Evolutionary conservation across 768 basidiomycete genomes (phyloP), one percentile per base, ranked within the genome.

Genomic region (Clavulina sp.): DNA sequence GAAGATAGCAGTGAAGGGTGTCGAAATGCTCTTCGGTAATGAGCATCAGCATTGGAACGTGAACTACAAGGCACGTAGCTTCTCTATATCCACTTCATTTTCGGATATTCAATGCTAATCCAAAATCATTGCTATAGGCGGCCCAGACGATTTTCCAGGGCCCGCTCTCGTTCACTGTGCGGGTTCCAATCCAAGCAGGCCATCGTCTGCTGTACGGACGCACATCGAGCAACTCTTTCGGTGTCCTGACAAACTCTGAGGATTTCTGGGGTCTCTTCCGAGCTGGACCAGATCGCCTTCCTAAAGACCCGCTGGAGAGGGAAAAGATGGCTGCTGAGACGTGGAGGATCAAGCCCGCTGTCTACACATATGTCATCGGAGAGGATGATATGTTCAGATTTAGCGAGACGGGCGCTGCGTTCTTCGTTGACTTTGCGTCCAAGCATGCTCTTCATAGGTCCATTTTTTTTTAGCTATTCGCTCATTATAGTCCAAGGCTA

Each of bases 401-500:
- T 19, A 50, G 47, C 28, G 54, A 55, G 26, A 55, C 54, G 19
- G 54, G 54, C 21, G 54, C 54, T n/a, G 49, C 82, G 31, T 88
- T 88, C 66, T 84, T 85, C 59, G 82, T 86, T 55, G 82, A 87
- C 64, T 81, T 87, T 61, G 81, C 79, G 40, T 82, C 80, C 26
- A 89, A 91, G 65, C 87, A 89, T 60, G 86, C 84, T 3, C 70
- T 89, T 61, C 85, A 88, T 65, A 70, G 78, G 38, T 82, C 84
- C 61, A 21, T 38, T 38, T 38, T 21, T 13, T 13, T 13, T 38
- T 38, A 21, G 13, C 21, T 38, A 13, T 38, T 38, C 21, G 21
- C 21, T 21, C 36, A 38, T 21, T 38, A 13, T 38, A 21, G 36
- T 21, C 36, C 36, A 38, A 38, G 13, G 1, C 36, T 38, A 38